These are phyloP conservation scores for Pleurotus platypus DNA, from an alignment of 768 basidiomycete species.

Conservation along the genomic window DNA sequence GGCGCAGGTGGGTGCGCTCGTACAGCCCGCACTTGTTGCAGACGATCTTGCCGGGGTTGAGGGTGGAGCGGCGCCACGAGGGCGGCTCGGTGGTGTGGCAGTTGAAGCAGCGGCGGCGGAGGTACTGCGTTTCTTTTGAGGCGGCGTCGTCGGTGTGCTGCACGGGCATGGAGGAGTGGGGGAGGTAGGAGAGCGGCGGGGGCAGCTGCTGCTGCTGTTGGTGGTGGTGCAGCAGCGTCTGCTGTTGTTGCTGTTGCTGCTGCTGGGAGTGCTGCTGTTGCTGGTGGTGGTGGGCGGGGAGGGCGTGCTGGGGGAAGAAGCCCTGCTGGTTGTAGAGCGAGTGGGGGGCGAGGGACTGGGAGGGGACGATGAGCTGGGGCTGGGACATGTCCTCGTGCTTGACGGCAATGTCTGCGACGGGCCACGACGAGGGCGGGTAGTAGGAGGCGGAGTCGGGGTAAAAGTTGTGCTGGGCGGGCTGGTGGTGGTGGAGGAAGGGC, in stretches of 20 bases:
- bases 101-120: conserved; percentile 85
- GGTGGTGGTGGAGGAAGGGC: conserved; percentile 40
- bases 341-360: conserved; percentile 17
- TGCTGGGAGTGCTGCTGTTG: conserved; percentile 33
- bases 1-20: conserved; percentile 82
- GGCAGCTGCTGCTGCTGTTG: conserved; percentile 39
- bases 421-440: conserved; percentile 17
- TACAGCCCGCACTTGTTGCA: conserved; percentile 94
- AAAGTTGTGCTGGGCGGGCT: conserved; percentile 31
- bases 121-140: conserved; percentile 87
- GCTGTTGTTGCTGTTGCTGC: conserved; percentile 13
- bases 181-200: conserved; percentile 28
- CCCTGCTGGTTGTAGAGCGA: conserved; percentile 26
- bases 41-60: conserved; percentile 89
- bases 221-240: conserved; percentile 60
- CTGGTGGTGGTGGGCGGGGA: conserved; percentile 46
- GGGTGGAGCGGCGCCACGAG: conserved; percentile 82
- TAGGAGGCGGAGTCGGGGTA: conserved; percentile 13
- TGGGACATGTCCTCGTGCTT: conserved; percentile 25
- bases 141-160: conserved; percentile 91
- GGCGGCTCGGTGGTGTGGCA: conserved; percentile 91
- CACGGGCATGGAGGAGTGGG: conserved; percentile 57
- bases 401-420: conserved; percentile 25
- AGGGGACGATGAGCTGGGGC: conserved; percentile 6
- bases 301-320: conserved; percentile 45